Evolutionary conservation across 148 eudicot genomes (phyloP), one percentile per base, ranked within the genome.

Genomic region (Chenopodium album): DNA sequence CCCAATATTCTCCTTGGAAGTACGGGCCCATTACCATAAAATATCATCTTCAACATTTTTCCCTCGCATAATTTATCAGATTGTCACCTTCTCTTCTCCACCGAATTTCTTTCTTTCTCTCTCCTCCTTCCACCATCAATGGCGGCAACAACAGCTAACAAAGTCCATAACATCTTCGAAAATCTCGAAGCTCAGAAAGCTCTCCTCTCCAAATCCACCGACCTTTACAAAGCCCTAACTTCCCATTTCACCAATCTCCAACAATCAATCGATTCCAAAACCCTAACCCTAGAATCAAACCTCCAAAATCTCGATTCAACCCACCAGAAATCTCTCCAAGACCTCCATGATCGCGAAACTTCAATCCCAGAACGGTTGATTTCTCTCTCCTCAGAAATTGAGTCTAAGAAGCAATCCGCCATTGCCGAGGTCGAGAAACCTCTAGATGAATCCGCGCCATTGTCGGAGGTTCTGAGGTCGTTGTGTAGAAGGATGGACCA

Each of bases 171-270:
- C 59, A 79, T 85, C 82, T 88, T 91, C 90, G 73, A 77, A 48
- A 76, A 88, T 6, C 88, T 91, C 81, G 93, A 89, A 66, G 62
- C 84, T 28, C 85, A 81, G 63, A 84, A 87, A 74, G 23, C 85
- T 75, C 76, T 88, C 67, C 86, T 89, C 68, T 72, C 83, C 3
- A 80, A 81, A 66, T 83, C 85, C 78, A 84, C 85, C 1, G 80
- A 88, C 29, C 81, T 84, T n/a, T 85, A 89, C 90, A 87, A 85
- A 88, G 79, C 90, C 89, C 88, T 91, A 83, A 84, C 84, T 19
- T 26, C 84, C 41, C 88, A 85, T 44, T 88, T 88, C 88, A 37
- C 81, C 3, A 76, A 84, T 28, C 68, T 89, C 17, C 79, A 87
- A 1, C 56, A 82, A 32, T 76, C 91, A 67, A 79, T 89, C 79